Percentiles rank a stretch among this genome's conserved stretches.
phyloP scores from a whole-genome alignment of 2,329 filamentous ascomycete species.

The Dothistroma pini region DNA sequence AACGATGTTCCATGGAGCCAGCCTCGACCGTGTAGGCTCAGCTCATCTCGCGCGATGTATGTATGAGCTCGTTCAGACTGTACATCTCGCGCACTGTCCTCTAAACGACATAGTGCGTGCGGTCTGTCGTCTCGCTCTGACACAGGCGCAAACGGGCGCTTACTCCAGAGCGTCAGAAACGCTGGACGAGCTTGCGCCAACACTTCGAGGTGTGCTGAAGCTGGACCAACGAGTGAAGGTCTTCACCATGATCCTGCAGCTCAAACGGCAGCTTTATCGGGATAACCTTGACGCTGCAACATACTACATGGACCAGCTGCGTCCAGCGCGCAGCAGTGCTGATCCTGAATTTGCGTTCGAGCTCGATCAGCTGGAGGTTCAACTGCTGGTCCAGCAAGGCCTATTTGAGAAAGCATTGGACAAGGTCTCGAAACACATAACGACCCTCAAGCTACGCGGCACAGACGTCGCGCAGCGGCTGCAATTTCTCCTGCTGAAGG shows the following conservation, averaged over 20 bases:
- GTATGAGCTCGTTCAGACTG: constrained; percentile 71
- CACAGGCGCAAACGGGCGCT: constrained; percentile 62
- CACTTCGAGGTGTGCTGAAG: constrained; percentile 68
- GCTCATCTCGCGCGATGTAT: constrained; percentile 56
- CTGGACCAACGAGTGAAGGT: constrained; percentile 69
- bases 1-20: constrained; percentile 65
- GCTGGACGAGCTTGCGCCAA: constrained; percentile 58
- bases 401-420: constrained; percentile 50
- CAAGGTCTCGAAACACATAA: constrained; percentile 51
- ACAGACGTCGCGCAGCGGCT: constrained; percentile 64
- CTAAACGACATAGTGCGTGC: constrained; percentile 78
- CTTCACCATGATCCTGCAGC: constrained; percentile 62
- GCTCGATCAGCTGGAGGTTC: constrained; percentile 57
- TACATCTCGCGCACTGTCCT: constrained; percentile 60
- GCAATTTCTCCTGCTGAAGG: constrained; percentile 69
- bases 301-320: constrained; percentile 56
- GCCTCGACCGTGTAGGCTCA: constrained; percentile 69
- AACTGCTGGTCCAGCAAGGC: constrained; percentile 50
- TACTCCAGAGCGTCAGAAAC: constrained; percentile 65
- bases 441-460: constrained; percentile 42
- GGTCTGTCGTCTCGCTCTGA: constrained; percentile 65
- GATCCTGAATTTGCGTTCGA: constrained; percentile 60
- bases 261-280: constrained; percentile 58
- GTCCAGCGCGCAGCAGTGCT: constrained; percentile 38
- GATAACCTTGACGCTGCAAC: constrained; percentile 56